Base-by-base conservation (phyloP, 1,284 basidiomycete species). In the Sutorius eximius region DNA sequence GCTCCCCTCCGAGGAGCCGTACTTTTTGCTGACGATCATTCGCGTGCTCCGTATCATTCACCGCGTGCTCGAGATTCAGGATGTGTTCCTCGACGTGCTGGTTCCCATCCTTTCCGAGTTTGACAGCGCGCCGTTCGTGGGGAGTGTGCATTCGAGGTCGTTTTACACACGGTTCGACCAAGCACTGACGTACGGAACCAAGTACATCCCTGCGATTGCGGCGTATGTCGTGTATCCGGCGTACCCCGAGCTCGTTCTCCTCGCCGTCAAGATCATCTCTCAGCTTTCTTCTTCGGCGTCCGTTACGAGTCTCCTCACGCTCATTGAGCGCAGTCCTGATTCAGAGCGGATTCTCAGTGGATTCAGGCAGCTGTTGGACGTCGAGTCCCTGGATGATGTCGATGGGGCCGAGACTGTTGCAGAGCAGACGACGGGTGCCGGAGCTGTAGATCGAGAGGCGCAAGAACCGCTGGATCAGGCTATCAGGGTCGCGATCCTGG, bases 41-140 rank as follows among this genome's bases (percentile, higher is more conserved):
- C 86, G 91, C 16, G 83, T 92, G 5, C 75, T 99, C 42, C 81
- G 94, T 56, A 94, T 97, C 61, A 79, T 94, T 29, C 82, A 88
- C 60, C 85, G 93, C 2, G 82, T 92, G 0, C 76, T 98, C 52
- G 89, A 93, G 53, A 80, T 95, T 32, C 95, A 98, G 69, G 86
- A 91, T 50, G 81, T 93, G 49, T 98, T 96, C 76, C 78, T 95
- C 44, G 93, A 98, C 56, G 85, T 95, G 16, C 82, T 98, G 44
- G 76, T 97, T 12, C 92, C 95, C 3, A 74, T 90, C 5, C 80
- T 96, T 7, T 74, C 82, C 9, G 87, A 93, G 48, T 74, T 86
- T 49, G 81, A 83, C 55, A 80, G 79, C 54, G 68, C 81, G 0
- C 71, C 82, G 0, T 71, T 85, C 33, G 72, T 83, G 24, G 82